Percentiles rank a stretch among this genome's conserved stretches.
Evolutionary conservation across 2,329 filamentous ascomycete species (phyloP).

Genomic region (Sporothrix curviconia): DNA sequence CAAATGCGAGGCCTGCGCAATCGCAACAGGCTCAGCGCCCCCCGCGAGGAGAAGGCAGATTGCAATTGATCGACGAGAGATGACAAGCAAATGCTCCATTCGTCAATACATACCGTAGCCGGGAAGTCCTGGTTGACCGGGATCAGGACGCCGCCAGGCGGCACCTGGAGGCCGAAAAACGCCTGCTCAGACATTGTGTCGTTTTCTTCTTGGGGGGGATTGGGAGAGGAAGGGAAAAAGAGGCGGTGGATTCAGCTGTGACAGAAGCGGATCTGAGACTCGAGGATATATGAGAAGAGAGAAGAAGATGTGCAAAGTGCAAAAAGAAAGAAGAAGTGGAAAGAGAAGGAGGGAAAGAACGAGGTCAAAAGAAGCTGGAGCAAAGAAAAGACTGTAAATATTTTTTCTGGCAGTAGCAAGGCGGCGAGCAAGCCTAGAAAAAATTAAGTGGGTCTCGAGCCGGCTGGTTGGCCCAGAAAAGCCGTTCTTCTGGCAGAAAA

Average conservation of each 20-base stretch:
- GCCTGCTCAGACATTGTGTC: slow-evolving; percentile 20
- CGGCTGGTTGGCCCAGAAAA: slow-evolving; percentile 19
- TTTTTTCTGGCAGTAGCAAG: slow-evolving; percentile 11
- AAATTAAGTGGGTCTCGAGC: slow-evolving; percentile 14
- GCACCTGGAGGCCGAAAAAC: slow-evolving; percentile 86
- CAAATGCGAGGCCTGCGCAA: background rate
- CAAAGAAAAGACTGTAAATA: slow-evolving; percentile 10
- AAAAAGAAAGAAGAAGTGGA: slow-evolving; percentile 23
- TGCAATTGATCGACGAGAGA: background rate
- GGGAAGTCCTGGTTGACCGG: slow-evolving; percentile 72
- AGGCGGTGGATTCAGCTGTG: background rate
- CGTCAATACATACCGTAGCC: slow-evolving; percentile 62
- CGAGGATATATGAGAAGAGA: slow-evolving; percentile 24
- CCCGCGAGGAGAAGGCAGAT: too few species aligned
- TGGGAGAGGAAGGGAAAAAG: background rate
- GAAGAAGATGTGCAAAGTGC: slow-evolving; percentile 21
- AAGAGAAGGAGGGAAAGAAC: slow-evolving; percentile 1
- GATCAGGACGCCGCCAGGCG: slow-evolving; percentile 74
- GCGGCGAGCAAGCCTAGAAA: slow-evolving; percentile 16
- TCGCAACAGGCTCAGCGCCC: background rate
- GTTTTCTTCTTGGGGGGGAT: background rate
- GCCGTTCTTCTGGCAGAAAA: slow-evolving; percentile 3
- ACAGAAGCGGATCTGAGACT: background rate
- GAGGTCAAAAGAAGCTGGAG: slow-evolving; percentile 5
- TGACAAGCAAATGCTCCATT: background rate